These are phyloP conservation scores for Yamadazyma trypodendri DNA, from an alignment of 1,139 yeast species.

Conservation along the genomic window DNA sequence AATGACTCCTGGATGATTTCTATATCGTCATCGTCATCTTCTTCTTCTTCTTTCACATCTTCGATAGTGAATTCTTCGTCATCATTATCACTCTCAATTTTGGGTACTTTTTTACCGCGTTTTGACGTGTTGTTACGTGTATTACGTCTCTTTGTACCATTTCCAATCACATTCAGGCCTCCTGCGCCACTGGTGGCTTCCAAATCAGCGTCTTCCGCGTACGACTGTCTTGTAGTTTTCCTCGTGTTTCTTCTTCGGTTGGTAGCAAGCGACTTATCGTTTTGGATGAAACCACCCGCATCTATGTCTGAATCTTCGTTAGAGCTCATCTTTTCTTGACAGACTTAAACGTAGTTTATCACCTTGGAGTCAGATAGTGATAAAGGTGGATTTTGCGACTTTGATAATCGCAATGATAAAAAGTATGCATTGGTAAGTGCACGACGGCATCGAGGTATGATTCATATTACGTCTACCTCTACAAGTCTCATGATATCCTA, in stretches of 20 bases:
- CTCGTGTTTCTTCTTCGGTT: conserved; percentile 19
- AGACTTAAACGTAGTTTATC: no score
- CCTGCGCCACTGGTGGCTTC: conserved; percentile 8
- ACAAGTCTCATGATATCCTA: no score
- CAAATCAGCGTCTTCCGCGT: conserved; percentile 22
- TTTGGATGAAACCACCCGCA: conserved; percentile 44
- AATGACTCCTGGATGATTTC: conserved; percentile 16
- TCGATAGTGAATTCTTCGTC: conserved; percentile 23
- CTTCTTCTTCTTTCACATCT: conserved; percentile 19
- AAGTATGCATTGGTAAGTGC: neutral
- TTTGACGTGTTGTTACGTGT: conserved; percentile 19
- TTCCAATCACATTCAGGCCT: neutral
- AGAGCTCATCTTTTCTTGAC: conserved; percentile 1
- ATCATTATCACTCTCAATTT: conserved; percentile 15
- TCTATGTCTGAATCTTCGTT: conserved; percentile 10
- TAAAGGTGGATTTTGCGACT: neutral
- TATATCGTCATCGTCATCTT: conserved; percentile 25
- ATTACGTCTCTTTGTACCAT: conserved; percentile 13
- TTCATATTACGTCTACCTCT: no score
- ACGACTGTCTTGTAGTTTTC: conserved; percentile 14
- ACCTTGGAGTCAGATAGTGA: no score
- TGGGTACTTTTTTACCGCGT: conserved; percentile 12
- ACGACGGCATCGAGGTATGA: no score
- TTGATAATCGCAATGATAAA: neutral
- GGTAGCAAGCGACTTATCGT: conserved; percentile 30